Percentiles rank a stretch among this genome's conserved stretches.
Conservation (phyloP, 495 filamentous ascomycete genomes). For the Cryomyces minteri region DNA sequence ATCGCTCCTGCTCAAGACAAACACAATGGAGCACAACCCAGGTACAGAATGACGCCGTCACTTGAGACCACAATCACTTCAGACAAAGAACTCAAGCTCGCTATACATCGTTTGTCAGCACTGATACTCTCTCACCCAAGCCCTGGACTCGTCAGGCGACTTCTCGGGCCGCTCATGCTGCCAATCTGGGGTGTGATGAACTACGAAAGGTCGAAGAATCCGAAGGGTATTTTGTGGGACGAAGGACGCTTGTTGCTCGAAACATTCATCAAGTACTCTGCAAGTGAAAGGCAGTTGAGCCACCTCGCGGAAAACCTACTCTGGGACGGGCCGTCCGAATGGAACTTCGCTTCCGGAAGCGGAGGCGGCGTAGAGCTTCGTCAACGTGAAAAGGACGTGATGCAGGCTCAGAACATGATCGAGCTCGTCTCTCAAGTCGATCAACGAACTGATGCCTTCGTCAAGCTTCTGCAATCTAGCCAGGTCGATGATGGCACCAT, state of each 20-base stretch:
- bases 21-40: slow-evolving; percentile 1
- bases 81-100: slow-evolving; percentile 23
- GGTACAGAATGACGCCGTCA: too few relatives aligned
- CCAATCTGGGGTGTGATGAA: slow-evolving; percentile 43
- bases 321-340: slow-evolving; percentile 30
- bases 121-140: slow-evolving; percentile 52
- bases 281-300: slow-evolving; percentile 23
- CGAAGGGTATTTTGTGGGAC: slow-evolving; percentile 17
- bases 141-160: slow-evolving; percentile 49
- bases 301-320: slow-evolving; percentile 30
- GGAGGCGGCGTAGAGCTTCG: slow-evolving; percentile 23
- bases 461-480: slow-evolving; percentile 32
- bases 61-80: slow-evolving; percentile 23
- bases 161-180: slow-evolving; percentile 44
- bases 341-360: slow-evolving; percentile 25
- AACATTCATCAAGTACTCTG: slow-evolving; percentile 31
- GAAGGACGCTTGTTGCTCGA: slow-evolving; percentile 21
- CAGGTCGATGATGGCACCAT: slow-evolving; percentile 35
- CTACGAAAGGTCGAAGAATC: slow-evolving; percentile 25
- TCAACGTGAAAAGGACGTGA: slow-evolving; percentile 7
- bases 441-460: slow-evolving; percentile 30
- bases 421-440: slow-evolving; percentile 25
- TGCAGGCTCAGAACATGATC: slow-evolving; percentile 18
- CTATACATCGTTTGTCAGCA: slow-evolving; percentile 36
- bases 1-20: slow-evolving; percentile 35